Conservation (phyloP, 495 filamentous ascomycete species). For the Trichocladium uniseriatum region DNA sequence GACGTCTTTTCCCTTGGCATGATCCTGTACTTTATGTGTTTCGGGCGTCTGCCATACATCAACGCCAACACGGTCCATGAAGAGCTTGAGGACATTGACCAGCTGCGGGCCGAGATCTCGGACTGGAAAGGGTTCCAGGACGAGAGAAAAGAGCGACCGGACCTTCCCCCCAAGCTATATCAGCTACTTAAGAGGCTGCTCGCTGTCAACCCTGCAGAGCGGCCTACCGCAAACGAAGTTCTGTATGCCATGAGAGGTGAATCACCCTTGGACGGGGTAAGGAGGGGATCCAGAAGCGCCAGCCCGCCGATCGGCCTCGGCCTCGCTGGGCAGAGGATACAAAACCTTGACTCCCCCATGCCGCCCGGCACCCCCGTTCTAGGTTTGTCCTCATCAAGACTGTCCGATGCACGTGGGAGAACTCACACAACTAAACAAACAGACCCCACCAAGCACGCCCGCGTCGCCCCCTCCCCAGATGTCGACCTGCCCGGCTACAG, state of each 20-base stretch:
- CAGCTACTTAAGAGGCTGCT: slow-evolving; percentile 71
- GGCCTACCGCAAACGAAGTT: slow-evolving; percentile 83
- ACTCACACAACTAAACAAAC: background rate
- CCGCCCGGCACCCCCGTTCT: slow-evolving; percentile 36
- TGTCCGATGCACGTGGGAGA: background rate
- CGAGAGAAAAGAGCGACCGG: slow-evolving; percentile 58
- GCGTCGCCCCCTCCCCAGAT: slow-evolving; percentile 25
- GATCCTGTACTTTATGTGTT: slow-evolving; percentile 97
- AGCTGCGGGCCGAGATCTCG: slow-evolving; percentile 76
- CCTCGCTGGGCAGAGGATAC: slow-evolving; percentile 40
- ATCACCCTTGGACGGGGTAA: slow-evolving; percentile 31
- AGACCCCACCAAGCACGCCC: slow-evolving; percentile 34
- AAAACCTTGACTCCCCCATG: slow-evolving; percentile 48
- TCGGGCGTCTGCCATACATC: slow-evolving; percentile 75
- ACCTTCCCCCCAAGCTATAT: slow-evolving; percentile 82
- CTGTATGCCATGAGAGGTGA: slow-evolving; percentile 69
- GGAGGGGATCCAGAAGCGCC: slow-evolving; percentile 23
- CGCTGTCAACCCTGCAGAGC: slow-evolving; percentile 61
- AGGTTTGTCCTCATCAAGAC: slow-evolving; percentile 26
- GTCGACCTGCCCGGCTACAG: slow-evolving; percentile 23
- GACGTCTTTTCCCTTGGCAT: slow-evolving; percentile 96
- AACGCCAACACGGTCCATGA: slow-evolving; percentile 79
- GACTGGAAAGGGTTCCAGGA: slow-evolving; percentile 82
- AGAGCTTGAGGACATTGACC: slow-evolving; percentile 87
- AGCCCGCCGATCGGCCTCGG: slow-evolving; percentile 35